Evolutionary conservation across 352 stramenopile genomes (phyloP).

Genomic region (Globisporangium nodosum): DNA sequence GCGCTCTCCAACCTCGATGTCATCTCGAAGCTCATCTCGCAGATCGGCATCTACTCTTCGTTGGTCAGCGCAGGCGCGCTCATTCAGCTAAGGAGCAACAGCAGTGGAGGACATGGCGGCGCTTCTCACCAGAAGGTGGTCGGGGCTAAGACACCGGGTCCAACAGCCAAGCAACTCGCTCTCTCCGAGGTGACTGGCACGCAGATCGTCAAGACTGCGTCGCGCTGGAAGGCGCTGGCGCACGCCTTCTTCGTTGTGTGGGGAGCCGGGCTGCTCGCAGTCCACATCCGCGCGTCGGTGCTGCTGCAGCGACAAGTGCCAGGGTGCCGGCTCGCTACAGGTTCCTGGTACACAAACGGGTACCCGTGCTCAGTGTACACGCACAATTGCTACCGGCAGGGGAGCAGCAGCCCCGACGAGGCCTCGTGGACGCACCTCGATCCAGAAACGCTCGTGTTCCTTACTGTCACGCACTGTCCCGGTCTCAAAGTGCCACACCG

Average conservation of each 20-base stretch:
- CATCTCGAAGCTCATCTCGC: constrained; percentile 17
- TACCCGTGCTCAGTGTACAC: constrained; percentile 9
- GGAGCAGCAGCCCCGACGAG: not conserved
- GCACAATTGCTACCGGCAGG: constrained; percentile 12
- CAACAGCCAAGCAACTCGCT: not conserved
- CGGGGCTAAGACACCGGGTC: not conserved
- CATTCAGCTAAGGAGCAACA: not conserved
- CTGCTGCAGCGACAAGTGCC: not conserved
- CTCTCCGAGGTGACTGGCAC: too few relatives aligned
- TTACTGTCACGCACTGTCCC: constrained; percentile 20
- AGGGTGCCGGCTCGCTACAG: not conserved
- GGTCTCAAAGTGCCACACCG: constrained; percentile 7
- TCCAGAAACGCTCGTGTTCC: constrained; percentile 6
- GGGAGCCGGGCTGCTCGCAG: not conserved
- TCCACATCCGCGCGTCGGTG: constrained; percentile 7
- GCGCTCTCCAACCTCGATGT: not conserved
- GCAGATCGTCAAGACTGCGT: too few relatives aligned
- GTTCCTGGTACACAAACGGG: constrained; percentile 5
- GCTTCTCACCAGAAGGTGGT: too few relatives aligned
- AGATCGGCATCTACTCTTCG: constrained; percentile 18
- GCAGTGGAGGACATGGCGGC: not conserved
- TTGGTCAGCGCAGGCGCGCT: constrained; percentile 2
- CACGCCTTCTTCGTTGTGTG: constrained; percentile 6
- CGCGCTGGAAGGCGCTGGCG: too few relatives aligned
- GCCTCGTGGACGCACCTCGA: constrained; percentile 3